Conservation (phyloP, 1,139 yeast genomes). For the Candida smagusa region DNA sequence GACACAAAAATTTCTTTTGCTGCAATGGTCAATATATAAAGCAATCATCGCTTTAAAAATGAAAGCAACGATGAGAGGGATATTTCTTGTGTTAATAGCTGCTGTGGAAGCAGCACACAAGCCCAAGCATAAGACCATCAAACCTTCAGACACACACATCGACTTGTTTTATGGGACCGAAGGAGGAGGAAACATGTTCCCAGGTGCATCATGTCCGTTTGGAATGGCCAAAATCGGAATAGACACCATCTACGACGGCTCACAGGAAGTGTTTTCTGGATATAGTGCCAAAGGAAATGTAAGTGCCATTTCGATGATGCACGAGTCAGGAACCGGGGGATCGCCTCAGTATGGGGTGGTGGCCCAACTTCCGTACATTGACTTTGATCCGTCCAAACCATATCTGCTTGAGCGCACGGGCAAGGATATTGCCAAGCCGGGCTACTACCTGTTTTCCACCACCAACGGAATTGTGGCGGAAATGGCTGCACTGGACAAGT, state of each 20-base stretch:
- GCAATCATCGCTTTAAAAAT: too few species aligned
- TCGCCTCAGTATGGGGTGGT: constrained; percentile 35
- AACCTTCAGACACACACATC: constrained; percentile 12
- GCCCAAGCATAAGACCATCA: not conserved
- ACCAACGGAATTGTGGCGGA: constrained; percentile 20
- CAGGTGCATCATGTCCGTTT: constrained; percentile 36
- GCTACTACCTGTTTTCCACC: constrained; percentile 24
- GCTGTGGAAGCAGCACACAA: not conserved
- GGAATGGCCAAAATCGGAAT: constrained; percentile 40
- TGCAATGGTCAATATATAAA: too few species aligned
- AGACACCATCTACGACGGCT: constrained; percentile 20
- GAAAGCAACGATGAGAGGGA: too few species aligned
- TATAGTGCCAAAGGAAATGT: constrained; percentile 29
- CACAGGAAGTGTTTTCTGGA: constrained; percentile 30
- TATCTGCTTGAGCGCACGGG: constrained; percentile 13
- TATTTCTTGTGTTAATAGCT: not conserved
- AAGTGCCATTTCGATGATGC: constrained; percentile 37
- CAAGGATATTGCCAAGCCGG: constrained; percentile 22
- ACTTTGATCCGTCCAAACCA: constrained; percentile 15
- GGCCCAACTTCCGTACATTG: constrained; percentile 26
- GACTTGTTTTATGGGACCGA: constrained; percentile 34
- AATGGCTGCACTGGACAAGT: constrained; percentile 24
- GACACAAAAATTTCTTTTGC: too few species aligned
- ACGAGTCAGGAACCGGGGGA: constrained; percentile 41
- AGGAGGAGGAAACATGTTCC: constrained; percentile 35